Conservation (phyloP, 2,329 filamentous ascomycete genomes). For the Myriosclerotinia scirpicola region DNA sequence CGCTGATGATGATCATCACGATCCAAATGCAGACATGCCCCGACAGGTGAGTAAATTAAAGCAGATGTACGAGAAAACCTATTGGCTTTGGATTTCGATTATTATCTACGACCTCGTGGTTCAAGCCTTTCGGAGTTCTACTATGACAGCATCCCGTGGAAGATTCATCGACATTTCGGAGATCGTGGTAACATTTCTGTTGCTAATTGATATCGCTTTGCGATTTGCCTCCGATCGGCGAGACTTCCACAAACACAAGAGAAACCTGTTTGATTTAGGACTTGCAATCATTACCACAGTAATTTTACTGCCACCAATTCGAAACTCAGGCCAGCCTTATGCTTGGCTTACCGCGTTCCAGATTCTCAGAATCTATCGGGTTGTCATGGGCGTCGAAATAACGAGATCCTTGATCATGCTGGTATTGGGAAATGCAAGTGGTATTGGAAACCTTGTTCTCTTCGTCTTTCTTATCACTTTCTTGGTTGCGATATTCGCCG, state of each 20-base stretch:
- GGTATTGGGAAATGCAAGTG: constrained; percentile 85
- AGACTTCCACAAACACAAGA: constrained; percentile 69
- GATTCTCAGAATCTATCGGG: constrained; percentile 85
- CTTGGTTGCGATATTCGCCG: constrained; percentile 87
- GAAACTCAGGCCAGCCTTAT: constrained; percentile 68
- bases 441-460: constrained; percentile 90
- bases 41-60: constrained; percentile 58
- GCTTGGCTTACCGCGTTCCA: constrained; percentile 92
- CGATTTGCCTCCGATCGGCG: constrained; percentile 80
- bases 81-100: constrained; percentile 74
- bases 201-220: constrained; percentile 79
- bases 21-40: constrained; percentile 40
- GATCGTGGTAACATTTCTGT: constrained; percentile 70
- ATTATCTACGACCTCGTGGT: constrained; percentile 79
- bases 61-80: constrained; percentile 70
- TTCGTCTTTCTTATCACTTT: constrained; percentile 97
- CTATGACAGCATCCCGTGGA: constrained; percentile 63
- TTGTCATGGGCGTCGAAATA: constrained; percentile 85
- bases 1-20: constrained; percentile 52
- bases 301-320: constrained; percentile 83
- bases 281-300: constrained; percentile 80
- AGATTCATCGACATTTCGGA: constrained; percentile 72
- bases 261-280: constrained; percentile 77
- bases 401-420: constrained; percentile 83
- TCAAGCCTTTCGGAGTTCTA: constrained; percentile 73